Evolutionary conservation across 352 stramenopile species (phyloP), one percentile per base, ranked within the genome.

Genomic region (Globisporangium barbulae): DNA sequence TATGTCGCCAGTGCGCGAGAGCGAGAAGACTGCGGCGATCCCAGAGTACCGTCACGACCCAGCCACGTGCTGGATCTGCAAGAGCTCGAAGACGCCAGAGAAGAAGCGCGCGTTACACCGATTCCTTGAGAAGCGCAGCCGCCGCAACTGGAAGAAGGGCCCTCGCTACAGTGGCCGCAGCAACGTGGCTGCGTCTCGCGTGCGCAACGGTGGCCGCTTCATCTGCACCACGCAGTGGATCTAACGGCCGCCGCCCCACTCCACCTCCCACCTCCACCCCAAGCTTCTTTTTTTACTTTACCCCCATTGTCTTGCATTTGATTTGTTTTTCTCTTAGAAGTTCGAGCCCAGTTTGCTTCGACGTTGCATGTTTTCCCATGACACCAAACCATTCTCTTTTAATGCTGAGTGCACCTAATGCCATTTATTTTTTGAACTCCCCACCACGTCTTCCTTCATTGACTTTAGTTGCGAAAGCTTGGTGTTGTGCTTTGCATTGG

Each of bases 41-140:
- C 53, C 71, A 2, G 71, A 74, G 61, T 93, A 91, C 72, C 64
- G 75, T 28, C 86, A 94, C 69, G 76, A 93, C 70, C 66, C 84
- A 15, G 70, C 75, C 61, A 87, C 79, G 60, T 94, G 86, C 81
- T 94, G 86, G 86, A 91, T 94, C 63, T 94, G 86, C 81, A 93
- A 93, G 78, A 92, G 82, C 52, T 77, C 73, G 49, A 94, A 93
- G 74, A 89, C 84, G 49, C 61, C 79, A 39, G 83, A 91, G 65
- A 86, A 85, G 67, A 93, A 94, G 81, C 83, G 78, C 44, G 85
- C 82, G 52, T 69, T 94, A 61, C 86, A 94, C 65, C 86, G 86
- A 19, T 94, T 88, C 68, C 74, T 85, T 13, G 84, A 92, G 65
- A 94, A 94, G 79, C 75, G 84, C 63, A 79, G 79, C 67, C 81